Conservation (phyloP, 768 basidiomycete genomes). For the Baorangia bicolor region DNA sequence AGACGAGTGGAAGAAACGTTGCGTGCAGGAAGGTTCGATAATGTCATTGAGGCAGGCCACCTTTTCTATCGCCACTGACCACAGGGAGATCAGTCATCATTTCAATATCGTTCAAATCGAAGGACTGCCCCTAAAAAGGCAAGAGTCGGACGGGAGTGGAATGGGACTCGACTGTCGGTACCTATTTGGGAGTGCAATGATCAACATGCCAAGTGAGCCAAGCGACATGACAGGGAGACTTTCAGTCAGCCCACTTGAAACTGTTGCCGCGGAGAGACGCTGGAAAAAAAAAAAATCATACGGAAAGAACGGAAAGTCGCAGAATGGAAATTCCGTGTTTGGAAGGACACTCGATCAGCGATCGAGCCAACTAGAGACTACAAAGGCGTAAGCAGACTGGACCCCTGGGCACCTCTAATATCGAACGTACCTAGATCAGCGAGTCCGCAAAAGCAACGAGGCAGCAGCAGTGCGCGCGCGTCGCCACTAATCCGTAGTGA, state of each 20-base stretch:
- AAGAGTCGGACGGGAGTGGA: conserved; percentile 16
- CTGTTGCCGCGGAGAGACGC: neutral
- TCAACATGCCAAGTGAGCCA: conserved; percentile 11
- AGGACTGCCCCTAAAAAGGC: conserved; percentile 28
- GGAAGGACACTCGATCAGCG: conserved; percentile 20
- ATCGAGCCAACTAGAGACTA: conserved; percentile 16
- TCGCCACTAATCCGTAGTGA: neutral
- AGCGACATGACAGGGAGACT: neutral
- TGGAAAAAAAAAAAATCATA: conserved; percentile 1
- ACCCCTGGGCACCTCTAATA: conserved; percentile 13
- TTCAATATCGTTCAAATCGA: conserved; percentile 27
- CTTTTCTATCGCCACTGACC: conserved; percentile 32
- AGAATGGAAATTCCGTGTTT: conserved; percentile 14
- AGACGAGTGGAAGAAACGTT: conserved; percentile 31
- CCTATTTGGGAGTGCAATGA: conserved; percentile 2
- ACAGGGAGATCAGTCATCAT: conserved; percentile 32
- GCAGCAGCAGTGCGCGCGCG: neutral
- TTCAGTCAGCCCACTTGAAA: neutral
- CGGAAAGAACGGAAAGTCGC: neutral
- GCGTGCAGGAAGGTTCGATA: conserved; percentile 29
- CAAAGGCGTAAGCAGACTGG: neutral
- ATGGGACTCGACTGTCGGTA: neutral
- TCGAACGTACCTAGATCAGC: neutral
- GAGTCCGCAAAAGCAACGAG: neutral
- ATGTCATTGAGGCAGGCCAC: conserved; percentile 17